Conservation (phyloP, 352 stramenopile species). For the Pythium chondricola region DNA sequence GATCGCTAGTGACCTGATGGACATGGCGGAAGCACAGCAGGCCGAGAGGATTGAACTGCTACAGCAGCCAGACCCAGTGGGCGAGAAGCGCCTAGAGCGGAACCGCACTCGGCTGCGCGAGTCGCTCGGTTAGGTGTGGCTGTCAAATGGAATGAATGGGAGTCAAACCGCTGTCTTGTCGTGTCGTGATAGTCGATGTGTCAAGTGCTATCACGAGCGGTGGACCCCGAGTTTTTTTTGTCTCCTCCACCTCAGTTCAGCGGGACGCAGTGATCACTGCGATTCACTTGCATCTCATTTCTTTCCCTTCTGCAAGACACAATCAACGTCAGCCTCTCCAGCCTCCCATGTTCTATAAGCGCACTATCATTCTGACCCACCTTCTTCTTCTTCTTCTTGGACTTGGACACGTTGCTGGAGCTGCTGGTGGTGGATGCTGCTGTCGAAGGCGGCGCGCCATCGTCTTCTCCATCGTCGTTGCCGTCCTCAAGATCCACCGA, state of each 20-base stretch:
- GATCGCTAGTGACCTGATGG: conserved; percentile 61
- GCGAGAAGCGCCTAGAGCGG: conserved; percentile 3
- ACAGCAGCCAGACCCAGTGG: conserved; percentile 9
- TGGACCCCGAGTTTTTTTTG: too few relatives aligned
- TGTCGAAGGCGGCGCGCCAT: conserved; percentile 13
- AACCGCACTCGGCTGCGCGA: conserved; percentile 18
- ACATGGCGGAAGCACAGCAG: conserved; percentile 58
- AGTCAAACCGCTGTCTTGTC: too few relatives aligned
- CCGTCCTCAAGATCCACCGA: conserved; percentile 19
- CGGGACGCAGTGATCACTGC: background rate
- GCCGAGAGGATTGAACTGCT: conserved; percentile 19
- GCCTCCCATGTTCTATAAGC: too few relatives aligned
- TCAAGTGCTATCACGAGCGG: too few relatives aligned
- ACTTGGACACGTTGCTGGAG: conserved; percentile 36
- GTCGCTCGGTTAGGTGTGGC: conserved; percentile 17
- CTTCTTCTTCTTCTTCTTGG: conserved; percentile 72
- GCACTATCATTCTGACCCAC: too few relatives aligned
- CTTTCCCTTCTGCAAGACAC: conserved; percentile 17
- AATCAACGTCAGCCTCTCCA: too few relatives aligned
- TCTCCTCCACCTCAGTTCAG: too few relatives aligned
- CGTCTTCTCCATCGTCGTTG: conserved; percentile 31
- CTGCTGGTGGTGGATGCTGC: conserved; percentile 23
- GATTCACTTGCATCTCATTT: too few relatives aligned
- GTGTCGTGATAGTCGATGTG: too few relatives aligned
- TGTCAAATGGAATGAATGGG: too few relatives aligned